Base-by-base conservation (phyloP, 148 eudicot species). In the Nepenthes mirabilis region DNA sequence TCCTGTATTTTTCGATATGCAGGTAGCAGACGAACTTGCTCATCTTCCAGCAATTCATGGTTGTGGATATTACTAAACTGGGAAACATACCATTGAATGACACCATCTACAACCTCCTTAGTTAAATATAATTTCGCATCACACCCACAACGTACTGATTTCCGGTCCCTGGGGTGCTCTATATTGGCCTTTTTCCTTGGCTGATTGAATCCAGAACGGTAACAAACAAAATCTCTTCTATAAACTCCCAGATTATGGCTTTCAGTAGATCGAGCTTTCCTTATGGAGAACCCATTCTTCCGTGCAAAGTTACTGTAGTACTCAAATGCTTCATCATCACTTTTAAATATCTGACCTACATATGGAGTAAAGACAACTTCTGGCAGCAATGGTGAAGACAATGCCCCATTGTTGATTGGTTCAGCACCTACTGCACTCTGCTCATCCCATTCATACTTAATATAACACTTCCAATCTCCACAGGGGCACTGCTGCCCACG, bases 41-140 rank as follows among this genome's bases (percentile, higher is more conserved):
- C 93, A 69, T 83, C 88, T 67, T 83, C 93, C 69, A 86, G 60
- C 35, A 86, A 61, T 47, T 86, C 93, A 68, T 86, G 93, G 63
- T 83, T 86, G 72, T 86, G 93, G 53, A 86, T 70, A 75, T 86
- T 86, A 69, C 93, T 83, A 62, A 82, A 86, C 59, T 83, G 85
- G 45, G 79, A 76, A 62, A 86, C 64, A 59, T 58, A 78, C 93
- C 88, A 82, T 60, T 86, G 85, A 35, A 77, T 52, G 14, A 58
- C 61, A 58, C 82, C 80, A 76, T 83, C 71, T 5, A 86, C 80
- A 74, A 86, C 36, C 66, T 86, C 88, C 59, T 86, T 86, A 1
- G 80, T 75, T 70, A 86, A 72, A 60, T 82, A 80, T 55, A 86
- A 45, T 67, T 78, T 86, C 13, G 93, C 93, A 70, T 86, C 93